Evolutionary conservation across 164 flowering plant genomes (phyloP).

Genomic region (Warburgia ugandensis): DNA sequence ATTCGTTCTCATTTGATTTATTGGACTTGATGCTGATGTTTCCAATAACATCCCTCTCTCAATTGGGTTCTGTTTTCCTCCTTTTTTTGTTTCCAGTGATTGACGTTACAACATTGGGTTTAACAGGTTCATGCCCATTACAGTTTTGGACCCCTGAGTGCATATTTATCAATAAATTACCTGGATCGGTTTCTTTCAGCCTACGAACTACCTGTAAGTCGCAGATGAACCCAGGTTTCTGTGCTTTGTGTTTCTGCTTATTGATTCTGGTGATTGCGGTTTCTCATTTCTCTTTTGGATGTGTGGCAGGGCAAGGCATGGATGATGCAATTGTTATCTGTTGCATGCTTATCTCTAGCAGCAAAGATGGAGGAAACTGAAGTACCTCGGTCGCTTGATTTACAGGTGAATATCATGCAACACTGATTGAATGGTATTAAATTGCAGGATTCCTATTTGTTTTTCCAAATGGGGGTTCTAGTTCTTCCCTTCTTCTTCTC

Average conservation of each 20-base stretch:
- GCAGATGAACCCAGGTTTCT: too few species aligned
- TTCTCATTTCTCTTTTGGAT: background rate
- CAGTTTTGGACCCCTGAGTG: conserved; percentile 67
- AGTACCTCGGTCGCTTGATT: conserved; percentile 58
- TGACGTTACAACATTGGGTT: conserved; percentile 10
- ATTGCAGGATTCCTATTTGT: background rate
- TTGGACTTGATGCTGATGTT: conserved; percentile 2
- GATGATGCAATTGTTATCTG: conserved; percentile 75
- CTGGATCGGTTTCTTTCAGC: conserved; percentile 81
- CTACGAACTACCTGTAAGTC: conserved; percentile 77
- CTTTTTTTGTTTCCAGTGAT: conserved; percentile 2
- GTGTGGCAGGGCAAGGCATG: conserved; percentile 62
- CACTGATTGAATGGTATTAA: conserved; percentile 6
- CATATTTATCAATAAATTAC: conserved; percentile 65
- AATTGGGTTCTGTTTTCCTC: conserved; percentile 5
- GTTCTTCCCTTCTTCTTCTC: background rate
- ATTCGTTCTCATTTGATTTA: background rate
- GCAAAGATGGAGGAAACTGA: conserved; percentile 86
- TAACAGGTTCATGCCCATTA: conserved; percentile 60
- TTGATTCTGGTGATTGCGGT: background rate
- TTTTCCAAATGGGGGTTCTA: background rate
- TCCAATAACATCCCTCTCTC: too few species aligned
- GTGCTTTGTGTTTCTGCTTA: background rate
- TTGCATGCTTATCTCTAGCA: conserved; percentile 76
- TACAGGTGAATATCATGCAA: conserved; percentile 64